Evolutionary conservation across 768 basidiomycete species (phyloP).

Genomic region (Leccinum longicurvipes): DNA sequence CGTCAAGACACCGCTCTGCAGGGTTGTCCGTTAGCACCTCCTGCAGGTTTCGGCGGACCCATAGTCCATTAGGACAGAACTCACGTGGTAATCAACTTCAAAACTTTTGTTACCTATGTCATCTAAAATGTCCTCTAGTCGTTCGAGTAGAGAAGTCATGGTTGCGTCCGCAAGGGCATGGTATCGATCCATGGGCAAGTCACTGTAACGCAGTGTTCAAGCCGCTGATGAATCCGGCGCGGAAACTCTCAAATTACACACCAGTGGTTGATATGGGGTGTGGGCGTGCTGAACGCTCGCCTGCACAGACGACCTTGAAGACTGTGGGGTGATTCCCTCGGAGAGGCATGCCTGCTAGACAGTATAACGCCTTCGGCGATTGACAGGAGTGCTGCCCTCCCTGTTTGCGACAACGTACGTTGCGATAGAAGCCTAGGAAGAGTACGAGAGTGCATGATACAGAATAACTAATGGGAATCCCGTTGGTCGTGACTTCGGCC

Average conservation of each 20-base stretch:
- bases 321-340: not conserved
- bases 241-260: slow-evolving; percentile 20
- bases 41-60: not conserved
- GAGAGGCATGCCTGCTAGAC: not conserved
- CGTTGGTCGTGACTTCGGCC: too few species aligned
- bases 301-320: slow-evolving; percentile 10
- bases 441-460: slow-evolving; percentile 19
- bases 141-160: slow-evolving; percentile 75
- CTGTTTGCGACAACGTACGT: slow-evolving; percentile 3
- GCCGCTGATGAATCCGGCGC: not conserved
- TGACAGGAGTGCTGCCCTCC: slow-evolving; percentile 2
- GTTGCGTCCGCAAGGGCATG: slow-evolving; percentile 68
- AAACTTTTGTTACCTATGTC: slow-evolving; percentile 48
- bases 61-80: slow-evolving; percentile 24
- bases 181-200: slow-evolving; percentile 63
- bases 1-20: slow-evolving; percentile 87
- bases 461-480: too few species aligned
- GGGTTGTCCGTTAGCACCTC: slow-evolving; percentile 10
- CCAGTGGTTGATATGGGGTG: slow-evolving; percentile 58
- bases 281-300: slow-evolving; percentile 44
- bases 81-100: slow-evolving; percentile 88
- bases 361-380: slow-evolving; percentile 1
- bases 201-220: slow-evolving; percentile 28
- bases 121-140: slow-evolving; percentile 72
- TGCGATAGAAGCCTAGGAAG: slow-evolving; percentile 14